Base-by-base conservation (phyloP, 441 rosid species). In the Gossypium schwendimanii region DNA sequence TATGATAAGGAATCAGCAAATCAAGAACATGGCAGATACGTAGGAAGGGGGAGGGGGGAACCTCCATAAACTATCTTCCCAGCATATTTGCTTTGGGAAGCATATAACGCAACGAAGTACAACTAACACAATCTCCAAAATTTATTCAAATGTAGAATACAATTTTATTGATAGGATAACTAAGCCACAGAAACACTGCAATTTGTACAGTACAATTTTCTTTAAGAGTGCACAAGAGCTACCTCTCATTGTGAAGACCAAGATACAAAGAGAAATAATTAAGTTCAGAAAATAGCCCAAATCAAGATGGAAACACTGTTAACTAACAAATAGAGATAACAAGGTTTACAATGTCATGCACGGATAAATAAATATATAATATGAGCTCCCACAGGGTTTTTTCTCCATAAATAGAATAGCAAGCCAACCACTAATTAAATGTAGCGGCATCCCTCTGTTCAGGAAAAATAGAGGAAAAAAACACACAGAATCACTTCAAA, bases 91-190 rank as follows among this genome's bases (percentile, higher is more conserved):
- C 55, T 65, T 45, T 4, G 15, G 57, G 54, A 65, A 44, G 33
- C 55, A 12, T 21, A 47, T 1, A 5, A n/a, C 0, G 21, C 57
- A 65, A 53, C 57, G 6, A 65, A 65, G 10, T 20, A 41, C 31
- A 65, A 23, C 7, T 65, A 65, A 65, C 21, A 45, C 57, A 65
- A 65, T 23, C 57, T 47, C 14, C 55, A 65, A 65, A 65, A 65
- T 39, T 7, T 23, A 65, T 41, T 44, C 53, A 11, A 41, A 64
- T 11, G 33, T 41, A 26, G 52, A 64, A 64, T 41, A 64, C 28
- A 64, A 44, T 41, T 64, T 41, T 45, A 23, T 23, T 44, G 69
- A 64, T 15, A 64, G 47, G 12, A 64, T 21, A 28, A 21, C 20
- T 64, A 12, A 14, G 70, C 55, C 70, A 12, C 36, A 6, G 70